A percentile compares a stretch with the other conserved stretches of the same genome.
phyloP scores from a whole-genome alignment of 176 grass and related monocot species.

The Dactylis glomerata region DNA sequence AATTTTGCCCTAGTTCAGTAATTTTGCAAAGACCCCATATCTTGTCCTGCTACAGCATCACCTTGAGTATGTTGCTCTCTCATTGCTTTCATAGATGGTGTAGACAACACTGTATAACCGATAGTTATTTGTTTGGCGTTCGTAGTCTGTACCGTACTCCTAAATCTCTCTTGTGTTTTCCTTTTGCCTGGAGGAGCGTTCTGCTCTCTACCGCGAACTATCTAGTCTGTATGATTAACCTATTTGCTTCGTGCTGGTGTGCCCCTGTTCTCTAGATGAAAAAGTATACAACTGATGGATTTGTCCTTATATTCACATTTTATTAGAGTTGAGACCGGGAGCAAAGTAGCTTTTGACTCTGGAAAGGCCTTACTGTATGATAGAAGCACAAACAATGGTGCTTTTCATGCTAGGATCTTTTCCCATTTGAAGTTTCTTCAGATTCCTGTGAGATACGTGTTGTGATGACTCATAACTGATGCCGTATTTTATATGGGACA shows the following conservation, averaged over 20 bases:
- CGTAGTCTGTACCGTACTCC: not conserved
- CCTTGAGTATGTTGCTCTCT: not conserved
- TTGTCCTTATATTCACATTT: not conserved
- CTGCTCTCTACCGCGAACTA: not conserved
- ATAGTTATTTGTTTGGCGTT: not conserved
- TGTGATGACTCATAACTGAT: constrained; percentile 2
- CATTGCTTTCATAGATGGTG: not conserved
- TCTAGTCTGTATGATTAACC: not conserved
- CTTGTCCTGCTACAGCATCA: not conserved
- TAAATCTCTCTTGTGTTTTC: not conserved
- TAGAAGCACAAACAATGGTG: not conserved
- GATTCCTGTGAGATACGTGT: not conserved
- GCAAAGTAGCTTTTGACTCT: not conserved
- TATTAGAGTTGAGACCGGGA: not conserved
- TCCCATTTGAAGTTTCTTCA: not conserved
- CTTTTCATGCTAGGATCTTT: not conserved
- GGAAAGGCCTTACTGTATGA: not conserved
- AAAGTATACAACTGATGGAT: not conserved
- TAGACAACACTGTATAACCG: not conserved
- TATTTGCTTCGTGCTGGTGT: not conserved
- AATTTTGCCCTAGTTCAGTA: not conserved
- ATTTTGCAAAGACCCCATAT: not conserved
- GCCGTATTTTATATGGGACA: not conserved
- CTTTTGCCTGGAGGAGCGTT: not conserved
- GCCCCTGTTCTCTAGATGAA: not conserved